These are phyloP conservation scores for Halenospora varia DNA, from an alignment of 495 filamentous ascomycete species.

Conservation along the genomic window DNA sequence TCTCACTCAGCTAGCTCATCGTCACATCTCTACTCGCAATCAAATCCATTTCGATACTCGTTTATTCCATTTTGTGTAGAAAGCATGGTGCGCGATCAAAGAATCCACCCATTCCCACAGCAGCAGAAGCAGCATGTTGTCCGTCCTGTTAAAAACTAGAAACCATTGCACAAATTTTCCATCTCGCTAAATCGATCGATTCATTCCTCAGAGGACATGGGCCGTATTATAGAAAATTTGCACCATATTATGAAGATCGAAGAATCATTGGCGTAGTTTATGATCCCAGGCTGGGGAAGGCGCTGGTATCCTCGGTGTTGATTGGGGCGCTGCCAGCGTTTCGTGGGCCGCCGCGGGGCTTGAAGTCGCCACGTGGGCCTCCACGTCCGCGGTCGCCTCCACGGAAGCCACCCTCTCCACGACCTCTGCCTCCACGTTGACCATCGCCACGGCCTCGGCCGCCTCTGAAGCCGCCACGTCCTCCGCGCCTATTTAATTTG, in stretches of 20 bases:
- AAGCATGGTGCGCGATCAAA: neutral
- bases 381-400: conserved; percentile 35
- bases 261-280: conserved; percentile 23
- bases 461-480: conserved; percentile 44
- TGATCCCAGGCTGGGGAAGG: conserved; percentile 71
- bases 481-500: conserved; percentile 25
- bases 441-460: conserved; percentile 52
- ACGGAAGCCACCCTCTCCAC: conserved; percentile 24
- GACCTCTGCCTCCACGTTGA: conserved; percentile 47
- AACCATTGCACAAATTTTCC: conserved; percentile 9
- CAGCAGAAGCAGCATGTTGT: no score
- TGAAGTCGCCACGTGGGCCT: no score
- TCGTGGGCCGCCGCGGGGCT: no score
- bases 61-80: conserved; percentile 5
- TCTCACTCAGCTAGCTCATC: neutral
- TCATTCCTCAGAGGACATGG: neutral
- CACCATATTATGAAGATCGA: conserved; percentile 6
- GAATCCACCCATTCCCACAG: conserved; percentile 12
- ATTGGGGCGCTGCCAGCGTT: conserved; percentile 32
- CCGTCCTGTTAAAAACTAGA: no score
- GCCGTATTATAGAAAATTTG: conserved; percentile 4
- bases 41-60: neutral
- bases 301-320: conserved; percentile 61
- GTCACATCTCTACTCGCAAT: neutral
- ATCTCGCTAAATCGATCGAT: conserved; percentile 14